These are phyloP conservation scores for Erysimum cheiranthoides DNA, from an alignment of 345 rosid genomes.

Conservation along the genomic window DNA sequence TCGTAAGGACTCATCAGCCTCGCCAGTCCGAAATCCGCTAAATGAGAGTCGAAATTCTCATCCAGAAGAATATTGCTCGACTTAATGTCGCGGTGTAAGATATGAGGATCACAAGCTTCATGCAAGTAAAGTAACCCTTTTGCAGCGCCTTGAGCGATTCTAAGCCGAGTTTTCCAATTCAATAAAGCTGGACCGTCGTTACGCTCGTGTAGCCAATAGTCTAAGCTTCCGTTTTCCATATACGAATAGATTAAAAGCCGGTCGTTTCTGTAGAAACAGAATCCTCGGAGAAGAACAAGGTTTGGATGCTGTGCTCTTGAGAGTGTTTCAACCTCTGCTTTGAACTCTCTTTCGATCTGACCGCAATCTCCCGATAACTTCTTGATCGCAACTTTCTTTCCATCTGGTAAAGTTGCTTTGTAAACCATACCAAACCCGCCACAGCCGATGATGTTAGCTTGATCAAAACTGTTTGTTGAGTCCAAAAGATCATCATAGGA, in stretches of 20 bases:
- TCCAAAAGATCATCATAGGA: conserved; percentile 65
- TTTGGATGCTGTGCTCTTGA: conserved; percentile 89
- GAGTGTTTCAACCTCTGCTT: conserved; percentile 87
- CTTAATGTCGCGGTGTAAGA: conserved; percentile 83
- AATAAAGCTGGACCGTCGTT: conserved; percentile 66
- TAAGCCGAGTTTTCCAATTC: conserved; percentile 70
- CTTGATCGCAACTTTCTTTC: conserved; percentile 74
- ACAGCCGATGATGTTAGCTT: conserved; percentile 83
- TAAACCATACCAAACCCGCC: conserved; percentile 93
- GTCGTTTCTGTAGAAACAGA: conserved; percentile 61
- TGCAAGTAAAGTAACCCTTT: conserved; percentile 77
- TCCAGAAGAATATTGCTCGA: conserved; percentile 86
- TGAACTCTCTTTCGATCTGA: conserved; percentile 85
- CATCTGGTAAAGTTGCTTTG: conserved; percentile 71
- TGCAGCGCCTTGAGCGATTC: conserved; percentile 76
- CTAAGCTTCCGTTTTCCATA: conserved; percentile 93
- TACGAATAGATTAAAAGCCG: conserved; percentile 81
- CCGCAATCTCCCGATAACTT: conserved; percentile 85
- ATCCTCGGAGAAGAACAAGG: conserved; percentile 83
- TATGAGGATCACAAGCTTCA: conserved; percentile 80
- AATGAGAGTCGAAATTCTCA: conserved; percentile 74
- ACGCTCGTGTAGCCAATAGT: conserved; percentile 88
- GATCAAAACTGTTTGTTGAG: conserved; percentile 77
- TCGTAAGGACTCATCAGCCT: conserved; percentile 75
- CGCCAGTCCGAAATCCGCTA: conserved; percentile 93